Percentiles rank a stretch among this genome's conserved stretches.
These are phyloP conservation scores for Cichorium intybus DNA, from an alignment of 140 eudicot genomes.

Conservation along the genomic window DNA sequence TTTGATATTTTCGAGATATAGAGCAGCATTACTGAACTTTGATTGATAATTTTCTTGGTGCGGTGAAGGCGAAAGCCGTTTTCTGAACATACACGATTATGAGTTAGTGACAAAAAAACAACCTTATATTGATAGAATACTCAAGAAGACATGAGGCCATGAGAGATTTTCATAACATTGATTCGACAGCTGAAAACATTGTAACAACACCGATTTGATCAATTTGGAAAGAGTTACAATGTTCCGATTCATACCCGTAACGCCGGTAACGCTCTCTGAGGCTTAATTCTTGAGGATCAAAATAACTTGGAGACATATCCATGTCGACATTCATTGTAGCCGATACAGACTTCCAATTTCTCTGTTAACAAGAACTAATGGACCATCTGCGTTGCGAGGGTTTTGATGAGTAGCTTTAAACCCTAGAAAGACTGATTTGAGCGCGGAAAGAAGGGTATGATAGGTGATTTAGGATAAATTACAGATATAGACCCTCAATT, in stretches of 20 bases:
- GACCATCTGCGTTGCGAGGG: constrained; percentile 6
- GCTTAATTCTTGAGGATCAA: constrained; percentile 60
- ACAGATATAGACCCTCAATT: constrained; percentile 4
- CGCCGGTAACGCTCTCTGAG: constrained; percentile 75
- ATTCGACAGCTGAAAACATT: not conserved
- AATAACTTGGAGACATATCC: constrained; percentile 75
- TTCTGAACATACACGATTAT: constrained; percentile 39
- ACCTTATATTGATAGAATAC: not conserved
- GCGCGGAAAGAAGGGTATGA: constrained; percentile 28
- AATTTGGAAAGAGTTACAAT: not conserved
- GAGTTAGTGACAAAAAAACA: not conserved
- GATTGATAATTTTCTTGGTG: constrained; percentile 52
- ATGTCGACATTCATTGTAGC: constrained; percentile 53
- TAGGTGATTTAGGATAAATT: not conserved
- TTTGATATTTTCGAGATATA: constrained; percentile 73
- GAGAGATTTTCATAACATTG: not conserved
- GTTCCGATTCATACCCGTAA: constrained; percentile 55
- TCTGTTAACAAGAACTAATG: not conserved
- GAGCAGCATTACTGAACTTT: constrained; percentile 68
- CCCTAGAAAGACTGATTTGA: constrained; percentile 35
- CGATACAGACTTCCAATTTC: not conserved
- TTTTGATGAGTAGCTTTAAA: constrained; percentile 23
- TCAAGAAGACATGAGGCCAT: not conserved
- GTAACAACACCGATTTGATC: not conserved
- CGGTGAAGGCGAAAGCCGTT: constrained; percentile 70